phyloP scores from a whole-genome alignment of 1,284 basidiomycete species.

The Chalciporus sp. region DNA sequence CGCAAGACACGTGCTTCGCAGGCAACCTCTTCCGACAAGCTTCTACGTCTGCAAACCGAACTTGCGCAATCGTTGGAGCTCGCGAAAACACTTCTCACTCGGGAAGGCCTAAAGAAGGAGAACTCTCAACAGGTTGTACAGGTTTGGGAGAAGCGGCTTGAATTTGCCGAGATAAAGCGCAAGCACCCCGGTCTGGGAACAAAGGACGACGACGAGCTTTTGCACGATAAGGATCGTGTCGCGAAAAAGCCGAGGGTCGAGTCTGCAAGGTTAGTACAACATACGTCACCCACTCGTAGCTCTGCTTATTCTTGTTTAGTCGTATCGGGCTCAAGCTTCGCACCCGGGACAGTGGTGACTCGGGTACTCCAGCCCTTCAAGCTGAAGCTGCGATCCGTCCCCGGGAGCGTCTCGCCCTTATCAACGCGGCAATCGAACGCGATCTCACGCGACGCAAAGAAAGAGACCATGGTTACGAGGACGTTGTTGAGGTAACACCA shows the following conservation, averaged over 20 bases:
- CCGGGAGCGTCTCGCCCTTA: conserved; percentile 63
- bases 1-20: conserved; percentile 94
- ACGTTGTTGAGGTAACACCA: conserved; percentile 71
- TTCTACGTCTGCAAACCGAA: conserved; percentile 80
- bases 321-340: conserved; percentile 55
- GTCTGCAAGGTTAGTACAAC: conserved; percentile 42
- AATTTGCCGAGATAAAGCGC: conserved; percentile 80
- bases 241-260: conserved; percentile 57
- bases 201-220: conserved; percentile 82
- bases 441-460: conserved; percentile 71
- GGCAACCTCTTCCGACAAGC: conserved; percentile 85
- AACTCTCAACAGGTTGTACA: conserved; percentile 57
- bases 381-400: conserved; percentile 57
- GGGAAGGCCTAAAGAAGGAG: conserved; percentile 79
- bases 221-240: conserved; percentile 74
- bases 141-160: conserved; percentile 81
- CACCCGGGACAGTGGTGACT: conserved; percentile 43
- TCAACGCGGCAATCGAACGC: conserved; percentile 70
- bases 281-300: too few relatives aligned
- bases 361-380: conserved; percentile 44
- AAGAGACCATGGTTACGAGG: conserved; percentile 83
- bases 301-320: conserved; percentile 25
- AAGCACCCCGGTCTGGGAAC: conserved; percentile 69
- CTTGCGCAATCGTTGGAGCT: conserved; percentile 75
- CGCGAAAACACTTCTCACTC: conserved; percentile 65